Base-by-base conservation (phyloP, 805 yeast species). In the Starmerella lactis-condensi region DNA sequence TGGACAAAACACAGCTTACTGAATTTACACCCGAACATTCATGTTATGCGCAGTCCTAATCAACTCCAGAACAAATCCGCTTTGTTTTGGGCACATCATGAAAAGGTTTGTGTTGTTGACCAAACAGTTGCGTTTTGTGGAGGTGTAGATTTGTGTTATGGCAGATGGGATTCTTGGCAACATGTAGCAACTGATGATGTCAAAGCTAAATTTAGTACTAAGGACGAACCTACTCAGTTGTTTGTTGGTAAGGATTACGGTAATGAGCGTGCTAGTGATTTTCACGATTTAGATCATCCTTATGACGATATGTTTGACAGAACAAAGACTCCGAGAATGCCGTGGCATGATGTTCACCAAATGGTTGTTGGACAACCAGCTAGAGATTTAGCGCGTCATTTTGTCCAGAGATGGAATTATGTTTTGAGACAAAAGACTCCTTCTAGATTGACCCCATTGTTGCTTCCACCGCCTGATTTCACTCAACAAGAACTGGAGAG, bases 281-380 rank as follows among this genome's bases (percentile, higher is more conserved):
- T 89, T 50, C 66, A 52, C 47, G 73, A 65, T 3, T 61, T 89
- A 35, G 79, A 82, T 40, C 69, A 72, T 43, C 96, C 98, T 2
- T 81, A 73, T 46, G 91, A 79, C 30, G 78, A 79, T 15, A 75
- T 85, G 89, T 81, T 81, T 48, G 92, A 89, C 52, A 65, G 99
- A 37, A 60, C 65, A 11, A 52, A 52, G 13, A 64, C 68, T 14
- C 96, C 98, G 2, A 67, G 99, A 45, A 89, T 89, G 99, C 98
- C 98, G 7, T 89, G 98, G 99, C 99, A 89, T 53, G 99, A 89
- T 62, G 79, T 89, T 23, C 96, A 89, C 43, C 89, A 83, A 92
- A 71, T 82, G 57, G 72, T 91, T 1, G 69, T 83, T 2, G 99
- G 99, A 10, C 91, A 83, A 46, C 71, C 83, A 3, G 98, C 96